Evolutionary conservation across 139 green algal genomes (phyloP), one percentile per base, ranked within the genome.

Genomic region (Volvox reticuliferus): DNA sequence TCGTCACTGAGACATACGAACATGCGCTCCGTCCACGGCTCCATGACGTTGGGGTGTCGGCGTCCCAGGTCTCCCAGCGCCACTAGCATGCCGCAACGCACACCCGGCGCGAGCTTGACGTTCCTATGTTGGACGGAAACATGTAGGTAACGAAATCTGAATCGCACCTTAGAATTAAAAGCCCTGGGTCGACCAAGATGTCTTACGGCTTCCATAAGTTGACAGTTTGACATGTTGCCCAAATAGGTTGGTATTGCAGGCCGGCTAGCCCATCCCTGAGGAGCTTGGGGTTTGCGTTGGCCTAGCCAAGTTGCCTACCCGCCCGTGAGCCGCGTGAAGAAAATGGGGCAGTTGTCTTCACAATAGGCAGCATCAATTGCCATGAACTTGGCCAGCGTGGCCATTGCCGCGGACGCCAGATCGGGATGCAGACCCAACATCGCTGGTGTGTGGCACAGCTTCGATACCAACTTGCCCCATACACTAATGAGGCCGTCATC

Each of bases 351-450:
- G 95, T 99, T 96, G 88, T 37, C 69, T 81, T 97, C 96, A 91
- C 98, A 99, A 92, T 97, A 98, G 24, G 30, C 13, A 0, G 61
- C 75, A 84, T 99, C 97, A 18, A 99, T 89, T 18, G 94, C 95
- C 98, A 99, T 99, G 18, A 99, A 92, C 92, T 98, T 98, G 78
- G 93, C 94, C 76, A 99, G 95, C 5, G 97, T 96, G 26, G 98
- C 92, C 80, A 99, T 84, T 0, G 97, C 97, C 14, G 97, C 95
- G 16, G 92, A 92, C 50, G 94, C 92, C 69, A 99, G 93, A 5
- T 36, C 68, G 5, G 18, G 1, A 37, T 82, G 26, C 30, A 91
- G 86, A 32, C 90, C 80, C 55, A 99, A 91, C 18, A 89, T 37
- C 28, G 69, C 82, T 36, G 89, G 85, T 61, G 84, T 81, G 91